Evolutionary conservation across 2,329 filamentous ascomycete genomes (phyloP).

Genomic region (Diaporthe sp.): DNA sequence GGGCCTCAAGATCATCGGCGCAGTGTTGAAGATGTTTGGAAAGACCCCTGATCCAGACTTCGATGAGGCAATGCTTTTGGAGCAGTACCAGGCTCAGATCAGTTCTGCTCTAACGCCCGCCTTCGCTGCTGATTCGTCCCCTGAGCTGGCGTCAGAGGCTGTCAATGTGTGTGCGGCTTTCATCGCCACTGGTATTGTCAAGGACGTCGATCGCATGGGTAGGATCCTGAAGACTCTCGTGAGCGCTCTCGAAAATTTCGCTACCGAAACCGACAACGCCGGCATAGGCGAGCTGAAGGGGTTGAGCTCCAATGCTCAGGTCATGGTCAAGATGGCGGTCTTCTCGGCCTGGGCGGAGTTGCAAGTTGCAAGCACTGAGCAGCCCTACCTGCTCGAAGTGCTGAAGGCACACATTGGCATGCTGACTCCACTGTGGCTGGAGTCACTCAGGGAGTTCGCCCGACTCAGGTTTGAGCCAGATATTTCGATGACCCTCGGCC

Average conservation of each 20-base stretch:
- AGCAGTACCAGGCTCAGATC: constrained; percentile 99
- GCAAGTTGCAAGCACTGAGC: constrained; percentile 93
- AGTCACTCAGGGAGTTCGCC: constrained; percentile 93
- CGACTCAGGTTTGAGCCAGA: constrained; percentile 93
- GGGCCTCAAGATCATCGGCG: constrained; percentile 93
- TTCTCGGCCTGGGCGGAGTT: constrained; percentile 98
- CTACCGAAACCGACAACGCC: constrained; percentile 82
- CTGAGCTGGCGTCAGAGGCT: constrained; percentile 94
- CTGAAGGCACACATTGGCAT: constrained; percentile 91
- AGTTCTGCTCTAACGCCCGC: constrained; percentile 96
- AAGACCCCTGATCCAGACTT: constrained; percentile 97
- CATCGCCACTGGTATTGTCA: constrained; percentile 96
- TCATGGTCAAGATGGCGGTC: constrained; percentile 98
- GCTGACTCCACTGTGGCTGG: constrained; percentile 93
- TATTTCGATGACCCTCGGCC: constrained; percentile 90
- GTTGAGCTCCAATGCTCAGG: constrained; percentile 93
- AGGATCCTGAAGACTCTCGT: constrained; percentile 95
- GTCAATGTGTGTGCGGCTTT: constrained; percentile 99
- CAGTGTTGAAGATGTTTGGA: constrained; percentile 95
- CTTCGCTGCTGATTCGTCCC: constrained; percentile 95
- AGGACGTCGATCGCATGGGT: constrained; percentile 98
- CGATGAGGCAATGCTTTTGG: constrained; percentile 93
- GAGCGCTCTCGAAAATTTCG: constrained; percentile 91
- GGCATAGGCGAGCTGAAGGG: constrained; percentile 94
- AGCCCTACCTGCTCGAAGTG: constrained; percentile 89